Evolutionary conservation across 805 yeast species (phyloP).

Genomic region (Ogataea saltuana): DNA sequence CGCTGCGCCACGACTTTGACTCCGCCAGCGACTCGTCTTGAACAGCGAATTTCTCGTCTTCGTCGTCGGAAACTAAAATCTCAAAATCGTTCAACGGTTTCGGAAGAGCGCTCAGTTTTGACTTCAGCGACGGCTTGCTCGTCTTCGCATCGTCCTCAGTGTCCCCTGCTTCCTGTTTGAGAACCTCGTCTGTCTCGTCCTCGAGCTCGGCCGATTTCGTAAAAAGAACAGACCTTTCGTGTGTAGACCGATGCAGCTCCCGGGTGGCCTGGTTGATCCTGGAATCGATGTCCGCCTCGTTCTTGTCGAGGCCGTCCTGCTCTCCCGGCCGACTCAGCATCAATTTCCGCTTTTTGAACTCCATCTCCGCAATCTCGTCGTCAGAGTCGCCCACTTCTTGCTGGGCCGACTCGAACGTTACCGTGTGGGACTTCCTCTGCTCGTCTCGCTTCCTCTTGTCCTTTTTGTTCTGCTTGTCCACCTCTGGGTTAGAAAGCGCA

Average conservation of each 20-base stretch:
- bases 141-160: slow-evolving; percentile 9
- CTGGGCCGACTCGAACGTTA: slow-evolving; percentile 25
- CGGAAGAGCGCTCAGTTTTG: slow-evolving; percentile 19
- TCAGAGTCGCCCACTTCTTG: slow-evolving; percentile 15
- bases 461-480: slow-evolving; percentile 35
- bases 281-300: slow-evolving; percentile 32
- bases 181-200: slow-evolving; percentile 11
- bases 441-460: slow-evolving; percentile 32
- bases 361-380: slow-evolving; percentile 18
- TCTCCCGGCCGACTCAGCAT: slow-evolving; percentile 39
- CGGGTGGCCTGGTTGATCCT: slow-evolving; percentile 37
- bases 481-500: slow-evolving; percentile 47
- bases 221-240: slow-evolving; percentile 38
- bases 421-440: slow-evolving; percentile 13
- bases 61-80: slow-evolving; percentile 37
- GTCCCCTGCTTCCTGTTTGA: neutral
- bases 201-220: slow-evolving; percentile 21
- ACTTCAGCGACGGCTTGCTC: slow-evolving; percentile 15
- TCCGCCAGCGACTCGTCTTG: too few relatives aligned
- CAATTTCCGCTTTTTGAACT: slow-evolving; percentile 40
- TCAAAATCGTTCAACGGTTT: slow-evolving; percentile 45
- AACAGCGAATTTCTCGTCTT: neutral
- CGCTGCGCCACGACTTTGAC: too few relatives aligned
- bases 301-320: slow-evolving; percentile 8
- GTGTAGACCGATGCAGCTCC: slow-evolving; percentile 36